Evolutionary conservation across 116 monocot genomes (phyloP).

Genomic region (Cymodocea nodosa): DNA sequence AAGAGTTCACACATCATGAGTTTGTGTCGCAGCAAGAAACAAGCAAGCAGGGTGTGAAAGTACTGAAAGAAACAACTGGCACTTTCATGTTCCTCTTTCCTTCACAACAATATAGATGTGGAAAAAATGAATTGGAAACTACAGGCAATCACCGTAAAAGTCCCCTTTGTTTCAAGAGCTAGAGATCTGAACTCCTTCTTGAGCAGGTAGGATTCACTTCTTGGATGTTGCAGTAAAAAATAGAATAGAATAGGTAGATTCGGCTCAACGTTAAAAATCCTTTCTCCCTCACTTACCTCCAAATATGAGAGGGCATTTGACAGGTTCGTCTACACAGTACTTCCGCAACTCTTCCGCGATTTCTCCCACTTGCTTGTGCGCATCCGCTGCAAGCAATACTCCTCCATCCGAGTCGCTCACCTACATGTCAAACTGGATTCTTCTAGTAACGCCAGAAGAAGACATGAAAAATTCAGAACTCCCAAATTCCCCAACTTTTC

Average conservation of each 20-base stretch:
- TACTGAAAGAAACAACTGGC: too few relatives aligned
- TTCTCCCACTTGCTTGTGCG: constrained; percentile 38
- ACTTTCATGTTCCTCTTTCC: too few relatives aligned
- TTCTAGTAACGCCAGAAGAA: background rate
- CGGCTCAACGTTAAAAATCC: background rate
- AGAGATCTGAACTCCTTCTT: too few relatives aligned
- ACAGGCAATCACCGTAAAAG: too few relatives aligned
- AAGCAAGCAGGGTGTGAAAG: background rate
- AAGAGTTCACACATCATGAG: background rate
- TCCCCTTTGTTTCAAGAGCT: too few relatives aligned
- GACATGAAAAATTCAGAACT: background rate
- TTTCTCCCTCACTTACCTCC: constrained; percentile 23
- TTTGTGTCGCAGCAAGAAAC: background rate
- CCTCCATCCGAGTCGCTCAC: constrained; percentile 62
- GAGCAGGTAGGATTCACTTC: too few relatives aligned
- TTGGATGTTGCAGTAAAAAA: too few relatives aligned
- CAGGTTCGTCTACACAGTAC: constrained; percentile 62
- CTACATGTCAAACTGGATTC: constrained; percentile 11
- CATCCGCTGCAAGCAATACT: constrained; percentile 32
- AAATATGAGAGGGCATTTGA: constrained; percentile 53
- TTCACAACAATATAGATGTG: too few relatives aligned
- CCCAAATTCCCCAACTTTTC: background rate
- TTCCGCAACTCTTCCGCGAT: constrained; percentile 27
- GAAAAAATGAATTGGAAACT: too few relatives aligned
- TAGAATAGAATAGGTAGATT: background rate